Evolutionary conservation across 1,139 yeast species (phyloP), one percentile per base, ranked within the genome.

Genomic region (Sugiyamaella neomexicana): DNA sequence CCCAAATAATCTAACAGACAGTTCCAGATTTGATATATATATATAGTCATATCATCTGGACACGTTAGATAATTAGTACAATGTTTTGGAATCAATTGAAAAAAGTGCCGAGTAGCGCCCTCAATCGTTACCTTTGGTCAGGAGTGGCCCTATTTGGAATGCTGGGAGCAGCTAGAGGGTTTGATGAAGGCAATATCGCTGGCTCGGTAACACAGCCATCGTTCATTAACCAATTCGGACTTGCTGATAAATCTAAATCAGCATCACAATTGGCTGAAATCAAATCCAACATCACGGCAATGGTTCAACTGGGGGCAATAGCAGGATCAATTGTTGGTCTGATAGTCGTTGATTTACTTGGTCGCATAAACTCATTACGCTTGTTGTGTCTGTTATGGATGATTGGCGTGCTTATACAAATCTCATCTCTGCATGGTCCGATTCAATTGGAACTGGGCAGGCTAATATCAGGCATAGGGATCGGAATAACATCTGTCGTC

Each of bases 301-400:
- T 82, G 85, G 86, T 82, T 3, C 84, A 80, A 62, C 67, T 82
- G 45, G 86, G 86, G 2, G 77, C 82, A 27, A 77, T 82, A 55
- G 84, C 79, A 40, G 87, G 87, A 23, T 73, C 82, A 17, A 54
- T 81, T 10, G 55, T 81, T 36, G 82, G 85, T 2, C 72, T 76
- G 64, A 75, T 70, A 57, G 65, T 80, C 2, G 80, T 77, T 40
- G 87, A 83, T 64, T 72, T 69, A 45, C 67, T 82, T 37, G 88
- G 88, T 5, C 73, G 87, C 59, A 73, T 80, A 49, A 70, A 81
- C 59, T 73, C 84, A 5, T 68, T 81, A 56, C 83, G 81, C 62
- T 65, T 68, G 7, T 75, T 76, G 29, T 67, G 74, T 53, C 29
- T 62, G 10, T 43, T 62, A 4, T 80, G 83, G 84, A 63, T 79